Base-by-base conservation (phyloP, 2,329 filamentous ascomycete species). In the Zymoseptoria pseudotritici region DNA sequence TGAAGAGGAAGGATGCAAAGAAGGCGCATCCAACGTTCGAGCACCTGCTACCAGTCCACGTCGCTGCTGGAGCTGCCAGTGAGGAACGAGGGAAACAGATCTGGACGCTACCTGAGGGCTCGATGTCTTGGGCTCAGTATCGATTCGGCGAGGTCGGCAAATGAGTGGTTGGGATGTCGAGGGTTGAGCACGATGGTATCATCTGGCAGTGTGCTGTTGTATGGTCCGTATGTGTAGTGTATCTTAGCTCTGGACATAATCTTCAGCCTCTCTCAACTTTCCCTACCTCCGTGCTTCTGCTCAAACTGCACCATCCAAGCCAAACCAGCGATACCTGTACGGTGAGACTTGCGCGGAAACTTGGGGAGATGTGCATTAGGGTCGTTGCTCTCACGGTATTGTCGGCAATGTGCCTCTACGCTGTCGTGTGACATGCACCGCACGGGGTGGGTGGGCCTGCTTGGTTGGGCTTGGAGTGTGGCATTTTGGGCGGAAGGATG, bases 21-120 rank as follows among this genome's bases (percentile, higher is more conserved):
- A 77, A 81, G 68, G 84, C 85, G 9, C 85, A 88, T 76, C 85
- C 85, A n/a, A 79, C 75, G 2, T 81, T 85, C 64, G 85, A 87
- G 51, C 85, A 87, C 74, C 70, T 87, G 53, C 69, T 86, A 59
- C 85, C 85, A 0, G 77, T 87, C 20, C 76, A 85, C 69, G 75
- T 87, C 52, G 72, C 65, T 22, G 71, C 72, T 8, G 73, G 72
- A 24, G 73, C 73, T 17, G 73, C 72, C 5, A 66, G 65, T 10
- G 63, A 65, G 2, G 72, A 73, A 52, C 36, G 42, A 13, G 73
- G 72, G 2, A 67, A 67, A 61, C 65, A 66, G 58, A 29, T 73
- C 10, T 74, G 71, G 70, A 73, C 72, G 13, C 56, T 72, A 60
- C 64, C 70, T 5, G 69, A 74, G 54, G 72, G 71, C 3, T 69